These are phyloP conservation scores for Ceratocystis cubensis DNA, from an alignment of 2,329 filamentous ascomycete species.

Conservation along the genomic window DNA sequence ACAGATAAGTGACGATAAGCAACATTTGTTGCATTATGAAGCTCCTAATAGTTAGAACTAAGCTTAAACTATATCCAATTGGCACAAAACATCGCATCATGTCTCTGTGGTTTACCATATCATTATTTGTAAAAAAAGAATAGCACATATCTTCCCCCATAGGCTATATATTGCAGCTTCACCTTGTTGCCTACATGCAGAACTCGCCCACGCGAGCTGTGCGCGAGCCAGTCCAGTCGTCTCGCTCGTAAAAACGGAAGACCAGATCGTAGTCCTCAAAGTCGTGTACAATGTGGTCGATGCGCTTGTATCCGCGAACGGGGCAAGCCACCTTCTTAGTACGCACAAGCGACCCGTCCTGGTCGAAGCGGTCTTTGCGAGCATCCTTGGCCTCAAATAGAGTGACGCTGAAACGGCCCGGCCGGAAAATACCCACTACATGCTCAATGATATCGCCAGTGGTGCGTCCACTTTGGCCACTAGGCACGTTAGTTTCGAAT, in stretches of 20 bases:
- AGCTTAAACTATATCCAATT: too few species aligned
- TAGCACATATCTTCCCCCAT: too few species aligned
- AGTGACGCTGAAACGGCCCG: conserved; percentile 93
- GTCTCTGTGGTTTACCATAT: too few species aligned
- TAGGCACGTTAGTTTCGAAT: conserved; percentile 95
- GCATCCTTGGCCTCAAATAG: conserved; percentile 75
- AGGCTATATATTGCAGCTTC: too few species aligned
- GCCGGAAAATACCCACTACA: conserved; percentile 90
- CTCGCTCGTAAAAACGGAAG: conserved; percentile 89
- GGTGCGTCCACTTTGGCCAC: conserved; percentile 72
- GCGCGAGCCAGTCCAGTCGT: conserved; percentile 55
- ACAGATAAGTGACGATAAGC: too few species aligned
- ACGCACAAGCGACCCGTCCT: conserved; percentile 28
- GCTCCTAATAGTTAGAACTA: too few species aligned
- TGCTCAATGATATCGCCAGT: conserved; percentile 87
- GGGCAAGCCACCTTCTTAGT: conserved; percentile 33
- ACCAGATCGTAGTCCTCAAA: conserved; percentile 95
- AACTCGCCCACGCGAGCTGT: conserved; percentile 43
- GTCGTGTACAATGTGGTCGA: conserved; percentile 93
- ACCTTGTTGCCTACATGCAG: conserved; percentile 5
- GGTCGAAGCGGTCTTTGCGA: conserved; percentile 13
- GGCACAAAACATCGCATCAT: too few species aligned
- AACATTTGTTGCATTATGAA: too few species aligned
- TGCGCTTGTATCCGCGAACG: conserved; percentile 73
- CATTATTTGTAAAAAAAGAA: too few species aligned